Percentiles rank a stretch among this genome's conserved stretches.
Conservation (phyloP, 192 early-diverging fungal species). For the Umbelopsis isabellina region DNA sequence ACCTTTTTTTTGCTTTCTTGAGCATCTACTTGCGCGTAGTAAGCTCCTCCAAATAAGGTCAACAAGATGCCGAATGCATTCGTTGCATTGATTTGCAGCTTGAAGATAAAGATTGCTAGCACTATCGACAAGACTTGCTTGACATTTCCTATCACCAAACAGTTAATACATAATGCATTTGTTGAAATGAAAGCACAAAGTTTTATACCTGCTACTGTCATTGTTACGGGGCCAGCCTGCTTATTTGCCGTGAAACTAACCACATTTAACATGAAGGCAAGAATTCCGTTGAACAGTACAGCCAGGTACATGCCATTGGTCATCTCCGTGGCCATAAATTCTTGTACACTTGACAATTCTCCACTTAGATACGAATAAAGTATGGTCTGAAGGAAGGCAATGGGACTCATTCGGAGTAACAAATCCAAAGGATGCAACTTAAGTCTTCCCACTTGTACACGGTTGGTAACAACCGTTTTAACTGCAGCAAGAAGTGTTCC, state of each 20-base stretch:
- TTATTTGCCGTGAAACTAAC: slow-evolving; percentile 69
- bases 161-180: neutral
- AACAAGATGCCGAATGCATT: slow-evolving; percentile 66
- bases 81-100: slow-evolving; percentile 57
- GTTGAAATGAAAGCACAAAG: neutral
- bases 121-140: slow-evolving; percentile 77
- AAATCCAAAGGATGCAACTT: slow-evolving; percentile 84
- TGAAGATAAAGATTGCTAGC: slow-evolving; percentile 62
- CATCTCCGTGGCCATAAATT: slow-evolving; percentile 50
- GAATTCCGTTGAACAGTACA: slow-evolving; percentile 59
- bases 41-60: slow-evolving; percentile 62
- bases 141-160: slow-evolving; percentile 56
- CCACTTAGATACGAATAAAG: slow-evolving; percentile 66
- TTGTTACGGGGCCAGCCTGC: slow-evolving; percentile 66
- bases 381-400: slow-evolving; percentile 76
- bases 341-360: slow-evolving; percentile 53
- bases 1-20: neutral
- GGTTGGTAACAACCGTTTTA: slow-evolving; percentile 87
- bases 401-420: slow-evolving; percentile 75
- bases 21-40: slow-evolving; percentile 50
- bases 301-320: slow-evolving; percentile 38
- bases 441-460: slow-evolving; percentile 75
- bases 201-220: slow-evolving; percentile 59
- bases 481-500: slow-evolving; percentile 78
- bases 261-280: slow-evolving; percentile 73